Conservation (phyloP, 2,329 filamentous ascomycete species). For the Paraphoma chrysanthemicola region DNA sequence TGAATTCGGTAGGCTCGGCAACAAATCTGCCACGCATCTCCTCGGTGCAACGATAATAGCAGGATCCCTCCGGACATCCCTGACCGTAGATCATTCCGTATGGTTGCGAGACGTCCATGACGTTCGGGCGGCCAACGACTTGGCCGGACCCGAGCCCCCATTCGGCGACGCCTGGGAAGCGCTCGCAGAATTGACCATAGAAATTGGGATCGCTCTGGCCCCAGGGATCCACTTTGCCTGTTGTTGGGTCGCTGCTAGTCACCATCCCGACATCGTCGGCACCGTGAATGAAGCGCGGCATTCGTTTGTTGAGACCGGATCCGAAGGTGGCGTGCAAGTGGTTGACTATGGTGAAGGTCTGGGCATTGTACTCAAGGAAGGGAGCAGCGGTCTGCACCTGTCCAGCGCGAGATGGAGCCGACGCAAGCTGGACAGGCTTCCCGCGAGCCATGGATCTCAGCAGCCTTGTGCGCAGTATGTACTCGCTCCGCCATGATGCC, state of each 20-base stretch:
- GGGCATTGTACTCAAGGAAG: slow-evolving; percentile 84
- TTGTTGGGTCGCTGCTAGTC: slow-evolving; percentile 81
- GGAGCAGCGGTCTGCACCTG: slow-evolving; percentile 73
- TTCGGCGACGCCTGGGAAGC: slow-evolving; percentile 73
- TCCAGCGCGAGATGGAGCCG: slow-evolving; percentile 60
- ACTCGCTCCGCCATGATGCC: slow-evolving; percentile 96
- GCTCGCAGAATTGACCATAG: slow-evolving; percentile 79
- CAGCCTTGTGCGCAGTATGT: slow-evolving; percentile 83
- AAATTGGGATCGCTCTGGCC: slow-evolving; percentile 77
- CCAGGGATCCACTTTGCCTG: slow-evolving; percentile 80
- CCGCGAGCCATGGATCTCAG: slow-evolving; percentile 82
- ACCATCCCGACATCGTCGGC: slow-evolving; percentile 78
- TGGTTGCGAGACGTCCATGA: slow-evolving; percentile 87
- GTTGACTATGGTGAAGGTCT: slow-evolving; percentile 79
- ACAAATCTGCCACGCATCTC: slow-evolving; percentile 82
- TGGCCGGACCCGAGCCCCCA: slow-evolving; percentile 83
- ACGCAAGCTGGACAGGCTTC: slow-evolving; percentile 69
- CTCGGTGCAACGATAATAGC: slow-evolving; percentile 76
- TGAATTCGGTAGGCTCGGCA: slow-evolving; percentile 64
- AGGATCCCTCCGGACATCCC: slow-evolving; percentile 81
- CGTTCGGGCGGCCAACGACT: slow-evolving; percentile 77
- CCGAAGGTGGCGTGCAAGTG: slow-evolving; percentile 81
- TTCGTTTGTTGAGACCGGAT: slow-evolving; percentile 70
- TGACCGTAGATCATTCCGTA: slow-evolving; percentile 87
- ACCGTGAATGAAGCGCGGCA: slow-evolving; percentile 82